Base-by-base conservation (phyloP, 164 flowering plant genomes). In the Nelumbo lutea region DNA sequence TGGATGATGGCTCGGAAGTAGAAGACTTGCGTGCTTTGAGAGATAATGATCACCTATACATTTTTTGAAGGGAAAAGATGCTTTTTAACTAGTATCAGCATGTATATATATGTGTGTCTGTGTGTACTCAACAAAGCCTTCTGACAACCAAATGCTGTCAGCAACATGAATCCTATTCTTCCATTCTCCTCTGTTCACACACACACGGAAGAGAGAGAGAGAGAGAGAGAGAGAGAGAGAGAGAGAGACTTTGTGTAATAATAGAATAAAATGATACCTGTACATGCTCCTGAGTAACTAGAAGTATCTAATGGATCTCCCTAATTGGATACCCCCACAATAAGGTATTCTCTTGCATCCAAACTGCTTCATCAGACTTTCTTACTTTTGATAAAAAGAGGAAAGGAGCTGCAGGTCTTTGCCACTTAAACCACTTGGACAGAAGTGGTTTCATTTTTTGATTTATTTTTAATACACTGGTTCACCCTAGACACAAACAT, bases 21-120 rank as follows among this genome's bases (percentile, higher is more conserved):
- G 93, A 90, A 77, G 96, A 90, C 53, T 71, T 92, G 67, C 70
- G 68, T 70, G 88, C 84, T 70, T 52, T 91, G 64, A 86, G 93
- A 86, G 93, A 91, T 47, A 84, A 85, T 59, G 97, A 92, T 72
- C 92, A 90, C 77, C 71, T 92, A 64, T 92, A 70, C 70, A 81
- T 88, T 55, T 72, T 83, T 73, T 86, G 73, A 85, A 73, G 15
- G 11, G 6, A 52, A 40, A 14, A 57, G 42, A 50, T 13, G 9
- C 9, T 66, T 60, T 44, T 48, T 51, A 42, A 47, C 62, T 61
- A 6, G 42, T 60, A 68, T 27, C 11, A 68, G 27, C 42, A 15
- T 11, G 9, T 40, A 40, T 40, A 58, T 46, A 11, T 14, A 27
- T 27, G 27, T 27, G 59, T 68, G 59, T 42, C 42, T 42, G 65